Evolutionary conservation across 192 early-diverging fungal species (phyloP), one percentile per base, ranked within the genome.

Genomic region (Podila clonocystis): DNA sequence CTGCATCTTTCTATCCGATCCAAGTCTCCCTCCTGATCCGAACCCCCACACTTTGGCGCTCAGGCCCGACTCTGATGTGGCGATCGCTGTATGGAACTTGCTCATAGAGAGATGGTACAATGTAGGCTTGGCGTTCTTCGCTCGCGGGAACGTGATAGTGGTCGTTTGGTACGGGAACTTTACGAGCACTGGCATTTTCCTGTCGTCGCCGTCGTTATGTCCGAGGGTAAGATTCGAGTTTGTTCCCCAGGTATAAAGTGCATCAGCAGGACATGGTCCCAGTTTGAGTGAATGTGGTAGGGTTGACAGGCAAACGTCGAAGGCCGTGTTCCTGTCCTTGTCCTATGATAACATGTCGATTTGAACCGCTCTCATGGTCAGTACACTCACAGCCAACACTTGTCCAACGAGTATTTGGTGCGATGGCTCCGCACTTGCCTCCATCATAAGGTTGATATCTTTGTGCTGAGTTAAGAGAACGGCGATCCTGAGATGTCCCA

Each of bases 241-340:
- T 29, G 84, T 70, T 30, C 94, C 94, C 94, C 94, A 95, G 2
- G 90, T 92, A 76, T 92, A 95, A 1, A 94, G 64, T 9, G 73
- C 57, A 41, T 72, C 77, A 5, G 26, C 70, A 30, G 70, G 60
- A n/a, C 65, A 76, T 26, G 67, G 78, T 22, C 65, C 50, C 82
- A 69, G 20, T 70, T 86, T 52, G 70, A 79, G 57, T 29, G 68
- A 66, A 4, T 58, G 38, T 13, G 78, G 70, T 17, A 75, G 28
- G 24, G 75, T 70, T 61, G 61, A 72, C 31, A 69, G 58, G 71
- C 72, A 82, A 6, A 89, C 31, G 63, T 87, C 86, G 15, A 83
- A 28, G 29, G 85, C 75, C 38, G 68, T 82, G 34, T 87, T 80
- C 55, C 83, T 74, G 65, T 87, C 88, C 61, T 84, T 73, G 72